Evolutionary conservation across 345 rosid species (phyloP).

Genomic region (Clausena lansium): DNA sequence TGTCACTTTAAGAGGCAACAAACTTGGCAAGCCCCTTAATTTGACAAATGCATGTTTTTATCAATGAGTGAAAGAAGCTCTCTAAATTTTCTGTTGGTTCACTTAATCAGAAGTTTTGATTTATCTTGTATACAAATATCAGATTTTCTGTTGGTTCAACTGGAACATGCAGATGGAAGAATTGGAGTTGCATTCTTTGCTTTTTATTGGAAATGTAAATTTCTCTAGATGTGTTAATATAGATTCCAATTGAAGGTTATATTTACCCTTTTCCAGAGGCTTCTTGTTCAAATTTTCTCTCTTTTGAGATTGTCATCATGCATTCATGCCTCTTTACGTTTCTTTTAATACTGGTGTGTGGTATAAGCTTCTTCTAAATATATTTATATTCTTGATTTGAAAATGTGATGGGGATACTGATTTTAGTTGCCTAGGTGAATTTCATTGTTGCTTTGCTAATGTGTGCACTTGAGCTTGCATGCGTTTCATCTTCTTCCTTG

Average conservation of each 20-base stretch:
- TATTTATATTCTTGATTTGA: neutral
- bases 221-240: neutral
- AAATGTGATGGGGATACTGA: neutral
- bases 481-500: neutral
- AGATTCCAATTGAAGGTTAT: neutral
- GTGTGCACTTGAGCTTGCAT: neutral
- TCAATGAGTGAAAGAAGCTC: conserved; percentile 21
- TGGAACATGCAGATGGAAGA: neutral
- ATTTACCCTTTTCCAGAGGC: neutral
- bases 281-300: neutral
- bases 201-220: neutral
- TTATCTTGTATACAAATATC: neutral
- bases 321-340: neutral
- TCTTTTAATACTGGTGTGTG: neutral
- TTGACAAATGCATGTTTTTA: conserved; percentile 51
- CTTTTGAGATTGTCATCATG: neutral
- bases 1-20: conserved; percentile 50
- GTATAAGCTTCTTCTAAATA: neutral
- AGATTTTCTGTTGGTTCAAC: neutral
- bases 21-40: conserved; percentile 57
- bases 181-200: neutral
- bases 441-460: neutral
- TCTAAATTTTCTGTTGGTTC: neutral
- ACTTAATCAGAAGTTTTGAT: neutral
- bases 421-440: neutral